A percentile compares a stretch with the other conserved stretches of the same genome.
These are phyloP conservation scores for Ascosphaera aggregata DNA, from an alignment of 2,329 filamentous ascomycete genomes.

Conservation along the genomic window DNA sequence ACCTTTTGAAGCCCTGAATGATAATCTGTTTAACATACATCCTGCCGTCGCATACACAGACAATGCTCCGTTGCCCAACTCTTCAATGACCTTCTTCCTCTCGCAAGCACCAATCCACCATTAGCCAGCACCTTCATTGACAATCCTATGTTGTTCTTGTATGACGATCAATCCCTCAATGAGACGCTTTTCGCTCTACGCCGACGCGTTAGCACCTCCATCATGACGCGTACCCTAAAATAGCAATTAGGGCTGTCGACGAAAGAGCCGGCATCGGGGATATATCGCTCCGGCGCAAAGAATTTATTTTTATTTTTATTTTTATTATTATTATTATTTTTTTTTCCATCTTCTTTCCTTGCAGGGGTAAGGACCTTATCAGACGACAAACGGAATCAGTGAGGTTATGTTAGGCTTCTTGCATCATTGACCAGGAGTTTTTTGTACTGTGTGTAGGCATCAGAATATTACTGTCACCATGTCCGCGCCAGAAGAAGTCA, in stretches of 20 bases:
- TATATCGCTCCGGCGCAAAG: background rate
- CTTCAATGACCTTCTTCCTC: background rate
- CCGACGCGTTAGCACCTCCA: constrained; percentile 12
- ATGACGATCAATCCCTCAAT: no score
- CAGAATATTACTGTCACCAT: background rate
- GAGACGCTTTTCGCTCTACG: no score
- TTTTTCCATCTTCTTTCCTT: no score
- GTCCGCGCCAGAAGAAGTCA: background rate
- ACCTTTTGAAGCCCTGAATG: constrained; percentile 99
- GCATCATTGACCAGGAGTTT: no score
- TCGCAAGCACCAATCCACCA: no score
- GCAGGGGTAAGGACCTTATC: no score
- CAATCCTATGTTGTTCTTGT: no score
- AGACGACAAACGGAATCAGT: no score
- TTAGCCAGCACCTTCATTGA: background rate
- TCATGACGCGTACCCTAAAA: constrained; percentile 5
- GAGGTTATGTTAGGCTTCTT: no score
- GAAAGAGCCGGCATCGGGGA: background rate
- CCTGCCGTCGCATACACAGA: no score
- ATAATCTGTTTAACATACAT: constrained; percentile 99
- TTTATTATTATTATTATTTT: no score
- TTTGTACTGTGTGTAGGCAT: background rate
- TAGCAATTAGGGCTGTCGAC: background rate
- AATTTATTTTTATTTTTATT: background rate
- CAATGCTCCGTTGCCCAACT: no score